Evolutionary conservation across 495 filamentous ascomycete genomes (phyloP), one percentile per base, ranked within the genome.

Genomic region (Trichoderma asperelloides): DNA sequence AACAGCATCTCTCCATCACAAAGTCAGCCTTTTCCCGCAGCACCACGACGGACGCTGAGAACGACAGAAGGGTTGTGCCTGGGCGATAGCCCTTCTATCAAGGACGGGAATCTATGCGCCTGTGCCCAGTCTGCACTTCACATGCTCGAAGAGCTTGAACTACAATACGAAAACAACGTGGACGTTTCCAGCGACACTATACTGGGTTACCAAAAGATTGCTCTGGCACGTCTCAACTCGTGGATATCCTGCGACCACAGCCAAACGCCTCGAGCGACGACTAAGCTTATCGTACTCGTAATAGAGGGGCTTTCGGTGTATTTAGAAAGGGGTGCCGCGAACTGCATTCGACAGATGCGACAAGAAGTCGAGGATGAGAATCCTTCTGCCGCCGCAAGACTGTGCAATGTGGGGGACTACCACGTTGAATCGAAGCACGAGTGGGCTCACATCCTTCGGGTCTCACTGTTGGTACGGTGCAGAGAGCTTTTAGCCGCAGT

Each of bases 141-240:
- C 25, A 60, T 60, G 55, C 27, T 60, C 11, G 55, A 60, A 30
- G 55, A 60, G 27, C 55, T 60, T 8, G 55, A 60, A 30, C 13
- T 60, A 23, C 55, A 60, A 18, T 60, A 16, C 55, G 23, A 60
- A 23, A 60, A 13, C 27, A 33, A 7, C 2, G 11, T 60, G 7
- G 55, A 60, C 25, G 55, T 60, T 9, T 28, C 55, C 11, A 30
- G 55, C 27, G 55, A 60, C 55, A 25, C 16, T 16, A 11, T 60
- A 2, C 55, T 60, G 11, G 55, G 55, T 11, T 60, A 60, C 55
- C 55, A 60, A 25, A 60, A 60, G 55, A 60, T 60, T 60, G 55
- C 55, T 30, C 25, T 60, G 13, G 55, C 23, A 1, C 55, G 55
- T 8, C 55, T 60, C 11, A 60, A 60, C 25, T 28, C 55, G 9